A percentile compares a stretch with the other conserved stretches of the same genome.
Conservation (phyloP, 2,329 filamentous ascomycete genomes). For the Orbilia quercus region DNA sequence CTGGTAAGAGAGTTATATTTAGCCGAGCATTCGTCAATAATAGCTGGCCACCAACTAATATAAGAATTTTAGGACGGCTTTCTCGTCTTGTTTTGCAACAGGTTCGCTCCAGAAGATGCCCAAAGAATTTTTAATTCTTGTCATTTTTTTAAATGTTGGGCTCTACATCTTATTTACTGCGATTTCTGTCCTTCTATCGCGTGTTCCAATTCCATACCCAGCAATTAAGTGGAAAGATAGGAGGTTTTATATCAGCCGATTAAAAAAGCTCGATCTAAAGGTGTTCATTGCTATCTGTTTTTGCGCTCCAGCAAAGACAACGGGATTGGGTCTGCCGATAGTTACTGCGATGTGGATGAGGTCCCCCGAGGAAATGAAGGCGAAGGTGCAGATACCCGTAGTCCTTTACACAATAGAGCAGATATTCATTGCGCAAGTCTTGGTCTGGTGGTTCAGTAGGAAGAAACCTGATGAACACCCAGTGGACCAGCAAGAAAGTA, state of each 20-base stretch:
- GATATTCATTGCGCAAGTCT: slow-evolving; percentile 66
- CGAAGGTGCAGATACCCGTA: slow-evolving; percentile 73
- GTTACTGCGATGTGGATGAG: slow-evolving; percentile 75
- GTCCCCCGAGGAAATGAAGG: slow-evolving; percentile 68
- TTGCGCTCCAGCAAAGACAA: slow-evolving; percentile 78
- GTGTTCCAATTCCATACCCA: slow-evolving; percentile 62
- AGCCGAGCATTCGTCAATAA: slow-evolving; percentile 65
- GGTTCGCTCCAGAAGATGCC: slow-evolving; percentile 71
- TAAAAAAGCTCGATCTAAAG: slow-evolving; percentile 63
- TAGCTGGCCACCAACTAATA: slow-evolving; percentile 48
- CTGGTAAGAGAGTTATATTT: slow-evolving; percentile 62
- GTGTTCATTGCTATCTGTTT: slow-evolving; percentile 78
- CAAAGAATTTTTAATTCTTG: slow-evolving; percentile 72
- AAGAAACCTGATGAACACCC: slow-evolving; percentile 59
- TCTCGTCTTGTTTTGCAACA: slow-evolving; percentile 74
- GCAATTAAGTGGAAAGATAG: slow-evolving; percentile 68
- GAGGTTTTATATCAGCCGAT: slow-evolving; percentile 18
- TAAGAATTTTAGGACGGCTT: slow-evolving; percentile 72
- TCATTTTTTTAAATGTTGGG: slow-evolving; percentile 75
- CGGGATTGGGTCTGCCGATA: slow-evolving; percentile 75
- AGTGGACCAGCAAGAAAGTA: not conserved
- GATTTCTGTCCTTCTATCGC: slow-evolving; percentile 69
- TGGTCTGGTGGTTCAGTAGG: slow-evolving; percentile 67
- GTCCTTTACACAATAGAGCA: slow-evolving; percentile 73
- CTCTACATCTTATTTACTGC: slow-evolving; percentile 73